A percentile compares a stretch with the other conserved stretches of the same genome.
Evolutionary conservation across 768 basidiomycete species (phyloP).

Genomic region (Brasilioporus rufonigricans): DNA sequence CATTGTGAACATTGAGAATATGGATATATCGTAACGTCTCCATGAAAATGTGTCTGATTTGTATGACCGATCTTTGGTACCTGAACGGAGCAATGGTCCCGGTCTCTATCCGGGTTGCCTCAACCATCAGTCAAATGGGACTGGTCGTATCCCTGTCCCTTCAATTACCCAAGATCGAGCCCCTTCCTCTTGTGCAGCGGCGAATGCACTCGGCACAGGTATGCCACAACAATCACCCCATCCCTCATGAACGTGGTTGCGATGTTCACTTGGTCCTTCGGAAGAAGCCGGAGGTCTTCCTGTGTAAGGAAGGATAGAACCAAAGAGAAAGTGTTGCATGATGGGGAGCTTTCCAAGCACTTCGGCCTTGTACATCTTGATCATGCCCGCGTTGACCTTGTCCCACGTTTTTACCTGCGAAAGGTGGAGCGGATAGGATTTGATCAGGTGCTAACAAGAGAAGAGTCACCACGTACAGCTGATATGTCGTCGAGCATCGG

Average conservation of each 20-base stretch:
- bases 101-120: no score
- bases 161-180: conserved; percentile 40
- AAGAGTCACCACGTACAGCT: conserved; percentile 55
- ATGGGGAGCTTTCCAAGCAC: conserved; percentile 95
- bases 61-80: no score
- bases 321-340: conserved; percentile 94
- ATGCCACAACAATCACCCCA: conserved; percentile 96
- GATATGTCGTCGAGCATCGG: conserved; percentile 99
- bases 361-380: conserved; percentile 97
- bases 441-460: no score
- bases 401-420: conserved; percentile 84
- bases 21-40: no score
- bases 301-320: conserved; percentile 69
- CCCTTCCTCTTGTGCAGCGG: conserved; percentile 54
- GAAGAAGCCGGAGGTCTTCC: conserved; percentile 55
- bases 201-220: conserved; percentile 79
- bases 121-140: conserved; percentile 69
- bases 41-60: no score
- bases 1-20: no score
- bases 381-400: conserved; percentile 94
- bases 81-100: no score
- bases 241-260: conserved; percentile 42
- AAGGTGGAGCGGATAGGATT: no score
- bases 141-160: conserved; percentile 67
- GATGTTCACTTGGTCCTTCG: conserved; percentile 23